These are phyloP conservation scores for Harrya chromipes DNA, from an alignment of 768 basidiomycete genomes.

Conservation along the genomic window DNA sequence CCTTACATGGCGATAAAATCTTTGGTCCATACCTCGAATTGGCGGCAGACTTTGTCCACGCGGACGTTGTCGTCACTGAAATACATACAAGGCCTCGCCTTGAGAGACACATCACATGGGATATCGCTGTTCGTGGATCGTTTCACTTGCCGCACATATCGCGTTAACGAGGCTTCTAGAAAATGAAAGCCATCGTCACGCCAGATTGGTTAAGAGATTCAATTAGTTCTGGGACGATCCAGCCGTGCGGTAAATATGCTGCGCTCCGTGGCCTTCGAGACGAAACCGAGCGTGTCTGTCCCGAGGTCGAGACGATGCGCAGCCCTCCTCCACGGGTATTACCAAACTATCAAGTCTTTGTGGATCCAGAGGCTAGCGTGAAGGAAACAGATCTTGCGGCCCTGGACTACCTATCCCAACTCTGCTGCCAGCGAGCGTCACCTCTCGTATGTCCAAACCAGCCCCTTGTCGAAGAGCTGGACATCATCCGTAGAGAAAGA, in stretches of 20 bases:
- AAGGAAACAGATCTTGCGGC: constrained; percentile 14
- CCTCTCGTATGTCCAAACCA: constrained; percentile 73
- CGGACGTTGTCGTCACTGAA: constrained; percentile 65
- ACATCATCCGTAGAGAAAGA: constrained; percentile 53
- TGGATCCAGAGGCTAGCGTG: constrained; percentile 20
- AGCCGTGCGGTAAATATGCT: constrained; percentile 55
- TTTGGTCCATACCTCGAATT: constrained; percentile 31
- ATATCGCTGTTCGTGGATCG: constrained; percentile 51
- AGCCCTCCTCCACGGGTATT: background rate
- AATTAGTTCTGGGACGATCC: constrained; percentile 37
- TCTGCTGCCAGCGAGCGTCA: constrained; percentile 60
- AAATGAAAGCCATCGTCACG: constrained; percentile 63
- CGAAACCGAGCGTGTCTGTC: constrained; percentile 44
- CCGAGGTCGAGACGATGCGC: constrained; percentile 21
- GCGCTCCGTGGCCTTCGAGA: constrained; percentile 52
- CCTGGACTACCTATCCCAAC: constrained; percentile 36
- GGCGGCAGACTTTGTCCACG: constrained; percentile 41
- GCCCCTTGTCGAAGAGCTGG: constrained; percentile 53
- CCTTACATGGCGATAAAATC: background rate
- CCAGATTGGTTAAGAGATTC: constrained; percentile 71
- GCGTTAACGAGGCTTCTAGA: constrained; percentile 36
- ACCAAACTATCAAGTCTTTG: background rate
- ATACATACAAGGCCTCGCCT: constrained; percentile 65
- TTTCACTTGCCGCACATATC: background rate
- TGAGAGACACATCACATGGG: constrained; percentile 67